A percentile compares a stretch with the other conserved stretches of the same genome.
These are phyloP conservation scores for Carex myosuroides DNA, from an alignment of 176 grass and related monocot species.

Conservation along the genomic window DNA sequence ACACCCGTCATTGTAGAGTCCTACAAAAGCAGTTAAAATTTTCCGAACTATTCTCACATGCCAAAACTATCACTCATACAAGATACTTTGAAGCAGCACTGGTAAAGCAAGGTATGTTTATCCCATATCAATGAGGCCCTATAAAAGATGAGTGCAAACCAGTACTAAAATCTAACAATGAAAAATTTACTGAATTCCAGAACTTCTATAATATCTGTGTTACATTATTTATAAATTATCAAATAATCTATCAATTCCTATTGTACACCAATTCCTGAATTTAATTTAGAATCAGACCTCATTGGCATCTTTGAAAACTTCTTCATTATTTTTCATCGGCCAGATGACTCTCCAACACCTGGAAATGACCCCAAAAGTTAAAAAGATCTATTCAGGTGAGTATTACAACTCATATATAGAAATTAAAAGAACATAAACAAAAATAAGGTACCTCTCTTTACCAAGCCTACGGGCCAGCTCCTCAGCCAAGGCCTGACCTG, in stretches of 20 bases:
- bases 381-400: slow-evolving; percentile 17
- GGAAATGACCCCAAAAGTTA: too few species aligned
- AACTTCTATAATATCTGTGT: not conserved
- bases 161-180: not conserved
- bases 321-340: slow-evolving; percentile 65
- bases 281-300: slow-evolving; percentile 49
- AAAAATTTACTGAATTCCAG: not conserved
- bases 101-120: not conserved
- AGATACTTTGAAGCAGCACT: not conserved
- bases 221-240: not conserved
- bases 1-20: not conserved
- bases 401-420: not conserved
- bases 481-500: slow-evolving; percentile 85
- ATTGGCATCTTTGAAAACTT: slow-evolving; percentile 92
- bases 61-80: not conserved
- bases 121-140: not conserved
- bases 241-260: not conserved
- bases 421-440: slow-evolving; percentile 13
- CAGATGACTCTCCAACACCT: slow-evolving; percentile 97
- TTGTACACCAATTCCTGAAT: not conserved
- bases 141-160: not conserved
- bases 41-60: not conserved
- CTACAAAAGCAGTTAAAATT: not conserved
- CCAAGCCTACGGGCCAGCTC: slow-evolving; percentile 90
- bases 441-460: slow-evolving; percentile 74